Base-by-base conservation (phyloP, 1,284 basidiomycete species). In the Ceratobasidium papillatum region DNA sequence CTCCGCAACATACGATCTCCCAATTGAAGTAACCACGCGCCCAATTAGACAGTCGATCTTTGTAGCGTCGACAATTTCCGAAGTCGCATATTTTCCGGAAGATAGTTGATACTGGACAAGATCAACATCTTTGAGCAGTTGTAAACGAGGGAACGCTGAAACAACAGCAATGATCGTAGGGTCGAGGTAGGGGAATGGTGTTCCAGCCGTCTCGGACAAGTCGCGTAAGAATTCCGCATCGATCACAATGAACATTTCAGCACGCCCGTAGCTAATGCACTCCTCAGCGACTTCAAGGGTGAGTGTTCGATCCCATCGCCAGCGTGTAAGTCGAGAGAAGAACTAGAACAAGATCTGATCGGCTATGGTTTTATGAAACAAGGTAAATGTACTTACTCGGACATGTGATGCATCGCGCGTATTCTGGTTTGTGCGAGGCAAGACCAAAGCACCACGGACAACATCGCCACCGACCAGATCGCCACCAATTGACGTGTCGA, bases 51-150 rank as follows among this genome's bases (percentile, higher is more conserved):
- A 61, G n/a, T 36, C 34, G 34, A 61, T 61, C 12, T 38, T 34
- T 9, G 17, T 32, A 22, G 36, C 14, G 34, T 38, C 27, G n/a
- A 61, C n/a, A 14, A 41, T 34, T 34, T 61, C 58, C 27, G 34
- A 22, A 11, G 36, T 34, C 8, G 58, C 58, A 22, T 36, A 41
- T 22, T 61, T 61, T 22, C 58, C 58, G 22, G 58, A 22, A 27
- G n/a, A 8, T 3, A 61, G 58, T 61, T 38, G 30, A 41, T 61
- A 61, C 58, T 61, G 32, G n/a, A 61, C 25, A 27, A 61, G 58
- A 41, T 41, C n/a, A n/a, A 7, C 8, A 38, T 61, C 36, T n/a
- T 5, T 27, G n/a, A 34, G 32, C 25, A 36, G 14, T 22, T 11
- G 25, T 22, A 61, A n/a, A 8, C 22, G 32, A 34, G 58, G 58